Conservation (phyloP, 495 filamentous ascomycete species). For the Penicillium alfredii region DNA sequence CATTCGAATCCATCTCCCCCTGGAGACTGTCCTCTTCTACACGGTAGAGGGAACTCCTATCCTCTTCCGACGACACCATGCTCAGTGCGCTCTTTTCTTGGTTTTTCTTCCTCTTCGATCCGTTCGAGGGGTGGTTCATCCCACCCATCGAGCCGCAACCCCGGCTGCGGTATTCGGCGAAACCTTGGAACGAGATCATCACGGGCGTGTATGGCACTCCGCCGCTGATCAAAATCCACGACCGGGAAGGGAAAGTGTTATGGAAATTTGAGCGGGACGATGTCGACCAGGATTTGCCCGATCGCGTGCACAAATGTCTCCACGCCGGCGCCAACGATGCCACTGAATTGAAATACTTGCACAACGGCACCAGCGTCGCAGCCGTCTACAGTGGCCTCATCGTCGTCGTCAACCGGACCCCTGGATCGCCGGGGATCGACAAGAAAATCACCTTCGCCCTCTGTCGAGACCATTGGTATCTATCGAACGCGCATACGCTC, state of each 20-base stretch:
- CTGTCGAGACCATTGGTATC: slow-evolving; percentile 17
- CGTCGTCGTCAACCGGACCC: slow-evolving; percentile 25
- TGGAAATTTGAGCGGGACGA: slow-evolving; percentile 24
- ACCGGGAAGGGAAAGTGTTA: slow-evolving; percentile 17
- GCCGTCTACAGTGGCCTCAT: slow-evolving; percentile 21
- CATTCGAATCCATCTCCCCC: no score
- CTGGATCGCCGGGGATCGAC: slow-evolving; percentile 20
- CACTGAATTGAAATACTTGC: slow-evolving; percentile 27
- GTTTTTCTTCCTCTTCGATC: slow-evolving; percentile 15
- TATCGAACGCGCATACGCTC: slow-evolving; percentile 24
- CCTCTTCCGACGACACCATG: no score
- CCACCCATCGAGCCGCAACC: slow-evolving; percentile 19
- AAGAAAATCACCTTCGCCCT: slow-evolving; percentile 26
- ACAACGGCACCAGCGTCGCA: slow-evolving; percentile 16
- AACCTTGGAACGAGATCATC: slow-evolving; percentile 24
- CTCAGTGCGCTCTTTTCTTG: no score
- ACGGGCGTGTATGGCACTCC: slow-evolving; percentile 24
- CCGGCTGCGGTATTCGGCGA: slow-evolving; percentile 14
- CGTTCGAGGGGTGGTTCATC: slow-evolving; percentile 12
- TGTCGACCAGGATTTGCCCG: slow-evolving; percentile 18
- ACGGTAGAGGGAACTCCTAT: no score
- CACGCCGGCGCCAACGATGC: slow-evolving; percentile 23
- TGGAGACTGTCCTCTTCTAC: no score
- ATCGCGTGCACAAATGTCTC: slow-evolving; percentile 13
- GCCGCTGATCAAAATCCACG: slow-evolving; percentile 21